Evolutionary conservation across 768 basidiomycete species (phyloP).

Genomic region (Kwoniella botswanensis): DNA sequence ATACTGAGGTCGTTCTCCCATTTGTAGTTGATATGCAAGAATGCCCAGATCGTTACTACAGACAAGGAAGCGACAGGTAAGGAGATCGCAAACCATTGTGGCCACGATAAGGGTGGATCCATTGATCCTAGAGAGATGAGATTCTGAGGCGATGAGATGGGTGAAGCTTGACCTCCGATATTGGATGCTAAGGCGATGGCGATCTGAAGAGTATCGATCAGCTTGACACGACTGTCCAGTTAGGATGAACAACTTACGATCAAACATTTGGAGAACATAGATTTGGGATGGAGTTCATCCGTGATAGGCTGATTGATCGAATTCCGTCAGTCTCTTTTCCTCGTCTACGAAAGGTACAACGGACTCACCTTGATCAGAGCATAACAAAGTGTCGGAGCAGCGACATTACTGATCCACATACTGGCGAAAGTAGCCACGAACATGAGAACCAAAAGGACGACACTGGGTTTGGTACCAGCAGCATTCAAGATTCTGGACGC

Average conservation of each 20-base stretch:
- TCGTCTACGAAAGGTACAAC: not conserved
- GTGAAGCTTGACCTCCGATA: constrained; percentile 95
- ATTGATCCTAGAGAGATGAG: constrained; percentile 87
- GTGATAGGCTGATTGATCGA: constrained; percentile 75
- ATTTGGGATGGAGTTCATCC: constrained; percentile 82
- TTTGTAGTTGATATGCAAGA: constrained; percentile 80
- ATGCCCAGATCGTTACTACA: constrained; percentile 86
- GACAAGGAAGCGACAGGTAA: constrained; percentile 87
- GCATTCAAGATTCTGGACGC: constrained; percentile 88
- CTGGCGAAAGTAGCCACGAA: constrained; percentile 94
- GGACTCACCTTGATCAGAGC: constrained; percentile 81
- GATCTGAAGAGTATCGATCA: constrained; percentile 63
- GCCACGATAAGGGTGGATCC: constrained; percentile 86
- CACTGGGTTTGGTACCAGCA: constrained; percentile 84
- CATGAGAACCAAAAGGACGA: constrained; percentile 92
- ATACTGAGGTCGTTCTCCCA: constrained; percentile 73
- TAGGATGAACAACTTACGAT: constrained; percentile 68
- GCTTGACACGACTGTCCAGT: not conserved
- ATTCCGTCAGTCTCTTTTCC: not conserved
- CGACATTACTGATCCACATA: constrained; percentile 99
- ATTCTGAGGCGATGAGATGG: constrained; percentile 97
- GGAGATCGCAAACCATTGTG: constrained; percentile 89
- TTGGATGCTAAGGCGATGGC: constrained; percentile 98
- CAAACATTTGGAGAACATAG: constrained; percentile 84
- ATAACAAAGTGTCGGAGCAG: constrained; percentile 95